These are phyloP conservation scores for Kwoniella sp. DNA, from an alignment of 768 basidiomycete genomes.

Conservation along the genomic window DNA sequence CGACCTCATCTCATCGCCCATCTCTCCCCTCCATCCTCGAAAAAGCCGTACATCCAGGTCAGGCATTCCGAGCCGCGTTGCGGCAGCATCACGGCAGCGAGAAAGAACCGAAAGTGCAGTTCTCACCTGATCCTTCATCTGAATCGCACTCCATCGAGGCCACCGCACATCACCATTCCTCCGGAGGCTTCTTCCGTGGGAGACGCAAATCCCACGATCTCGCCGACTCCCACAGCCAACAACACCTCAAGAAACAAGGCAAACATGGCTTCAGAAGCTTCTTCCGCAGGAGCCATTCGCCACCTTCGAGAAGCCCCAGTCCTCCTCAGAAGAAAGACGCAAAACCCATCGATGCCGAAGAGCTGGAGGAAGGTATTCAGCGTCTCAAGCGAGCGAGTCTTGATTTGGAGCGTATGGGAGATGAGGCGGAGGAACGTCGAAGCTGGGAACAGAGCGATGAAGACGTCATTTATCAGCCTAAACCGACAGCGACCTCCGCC, in stretches of 20 bases:
- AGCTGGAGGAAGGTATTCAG: slow-evolving; percentile 48
- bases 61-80: slow-evolving; percentile 50
- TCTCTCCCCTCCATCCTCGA: slow-evolving; percentile 59
- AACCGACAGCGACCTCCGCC: slow-evolving; percentile 35
- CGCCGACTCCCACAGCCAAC: background rate
- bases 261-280: slow-evolving; percentile 36
- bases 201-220: slow-evolving; percentile 21
- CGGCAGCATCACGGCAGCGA: slow-evolving; percentile 20
- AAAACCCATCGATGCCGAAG: slow-evolving; percentile 34
- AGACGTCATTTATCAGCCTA: background rate
- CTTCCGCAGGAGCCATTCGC: slow-evolving; percentile 45
- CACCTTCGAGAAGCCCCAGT: slow-evolving; percentile 47
- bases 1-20: slow-evolving; percentile 49
- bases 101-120: slow-evolving; percentile 21
- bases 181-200: slow-evolving; percentile 35
- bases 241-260: slow-evolving; percentile 20
- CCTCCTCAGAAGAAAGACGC: slow-evolving; percentile 34
- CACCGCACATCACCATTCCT: slow-evolving; percentile 3
- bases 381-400: slow-evolving; percentile 40
- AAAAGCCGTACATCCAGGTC: slow-evolving; percentile 56
- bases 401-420: slow-evolving; percentile 35
- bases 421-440: slow-evolving; percentile 4
- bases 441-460: slow-evolving; percentile 18
- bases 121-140: slow-evolving; percentile 9
- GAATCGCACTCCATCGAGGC: background rate